Evolutionary conservation across 73 alveolate species (phyloP), one percentile per base, ranked within the genome.

Genomic region (Symbiodinium pilosum): DNA sequence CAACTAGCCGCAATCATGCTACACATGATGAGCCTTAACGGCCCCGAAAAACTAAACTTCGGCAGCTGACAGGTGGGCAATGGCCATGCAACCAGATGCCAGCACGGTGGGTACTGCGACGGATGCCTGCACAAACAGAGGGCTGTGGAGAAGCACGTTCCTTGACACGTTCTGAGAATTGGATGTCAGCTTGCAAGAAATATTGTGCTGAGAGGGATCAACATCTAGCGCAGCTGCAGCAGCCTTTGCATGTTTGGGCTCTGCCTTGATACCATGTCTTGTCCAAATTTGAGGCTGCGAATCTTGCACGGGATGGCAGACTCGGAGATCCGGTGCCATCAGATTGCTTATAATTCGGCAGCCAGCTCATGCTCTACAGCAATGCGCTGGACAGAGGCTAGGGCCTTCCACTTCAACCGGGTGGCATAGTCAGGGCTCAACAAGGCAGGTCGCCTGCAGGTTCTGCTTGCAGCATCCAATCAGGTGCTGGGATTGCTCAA

Each of bases 291-390:
- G 38, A 89, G 95, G 95, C n/a, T n/a, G 43, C 47, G n/a, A 16
- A 42, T 89, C 34, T 47, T 89, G 87, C 83, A 68, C 30, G 43
- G 32, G 20, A 84, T 84, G 36, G 4, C 39, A 16, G 86, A 12
- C 73, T 41, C 51, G 44, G 21, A 41, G 73, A 68, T 89, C 44
- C 52, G 87, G 51, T 40, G 69, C 86, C 73, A 41, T 54, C 87
- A 89, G 71, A 89, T 28, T 18, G 39, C 75, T 43, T 84, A 40
- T 26, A 68, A 89, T 38, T 64, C 73, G 8, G 86, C 86, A 26
- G 87, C 95, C 20, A 84, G 73, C 44, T 68, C 87, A 52, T 88
- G 95, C n/a, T 52, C 75, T 41, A 87, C 34, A n/a, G 39, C 30
- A 9, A 26, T 14, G 32, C 71, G 20, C 2, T 88, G 95, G 95